Conservation (phyloP, 495 filamentous ascomycete genomes). For the Aspergillus conjunctus region DNA sequence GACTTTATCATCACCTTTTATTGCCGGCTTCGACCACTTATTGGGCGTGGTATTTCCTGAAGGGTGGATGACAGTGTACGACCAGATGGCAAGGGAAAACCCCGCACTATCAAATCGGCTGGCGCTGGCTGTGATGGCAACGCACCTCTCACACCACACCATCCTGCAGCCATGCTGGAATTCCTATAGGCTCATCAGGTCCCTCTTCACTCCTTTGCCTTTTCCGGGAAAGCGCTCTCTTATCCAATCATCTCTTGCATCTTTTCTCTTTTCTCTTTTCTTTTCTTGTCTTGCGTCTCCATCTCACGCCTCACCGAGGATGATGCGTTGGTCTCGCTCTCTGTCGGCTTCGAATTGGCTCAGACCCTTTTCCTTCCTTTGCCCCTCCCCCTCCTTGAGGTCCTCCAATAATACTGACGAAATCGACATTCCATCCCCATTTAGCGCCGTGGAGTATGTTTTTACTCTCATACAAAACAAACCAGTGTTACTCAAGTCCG, state of each 20-base stretch:
- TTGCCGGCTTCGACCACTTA: not conserved
- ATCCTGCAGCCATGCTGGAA: not conserved
- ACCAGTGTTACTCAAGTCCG: conserved; percentile 8
- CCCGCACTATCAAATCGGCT: conserved; percentile 13
- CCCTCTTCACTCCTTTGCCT: conserved; percentile 15
- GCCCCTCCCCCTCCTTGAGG: conserved; percentile 11
- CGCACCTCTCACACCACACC: conserved; percentile 14
- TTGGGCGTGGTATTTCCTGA: not conserved
- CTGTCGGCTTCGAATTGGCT: conserved; percentile 24
- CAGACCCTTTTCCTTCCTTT: conserved; percentile 8
- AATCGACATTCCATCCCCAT: not conserved
- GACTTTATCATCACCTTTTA: not conserved
- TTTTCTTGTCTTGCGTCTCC: not conserved
- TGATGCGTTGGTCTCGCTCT: conserved; percentile 21
- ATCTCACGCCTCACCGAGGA: conserved; percentile 27
- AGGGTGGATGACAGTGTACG: not conserved
- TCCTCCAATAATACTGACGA: not conserved
- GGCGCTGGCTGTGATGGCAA: conserved; percentile 17
- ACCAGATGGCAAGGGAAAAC: conserved; percentile 11
- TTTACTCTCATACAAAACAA: not conserved
- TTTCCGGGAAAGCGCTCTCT: conserved; percentile 16
- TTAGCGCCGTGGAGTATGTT: conserved; percentile 17
- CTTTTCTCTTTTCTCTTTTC: conserved; percentile 12
- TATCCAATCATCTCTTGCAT: conserved; percentile 19
- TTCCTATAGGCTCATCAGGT: conserved; percentile 10